These are phyloP conservation scores for Dendrocalamus sinicus DNA, from an alignment of 176 grass and related monocot species.

Conservation along the genomic window DNA sequence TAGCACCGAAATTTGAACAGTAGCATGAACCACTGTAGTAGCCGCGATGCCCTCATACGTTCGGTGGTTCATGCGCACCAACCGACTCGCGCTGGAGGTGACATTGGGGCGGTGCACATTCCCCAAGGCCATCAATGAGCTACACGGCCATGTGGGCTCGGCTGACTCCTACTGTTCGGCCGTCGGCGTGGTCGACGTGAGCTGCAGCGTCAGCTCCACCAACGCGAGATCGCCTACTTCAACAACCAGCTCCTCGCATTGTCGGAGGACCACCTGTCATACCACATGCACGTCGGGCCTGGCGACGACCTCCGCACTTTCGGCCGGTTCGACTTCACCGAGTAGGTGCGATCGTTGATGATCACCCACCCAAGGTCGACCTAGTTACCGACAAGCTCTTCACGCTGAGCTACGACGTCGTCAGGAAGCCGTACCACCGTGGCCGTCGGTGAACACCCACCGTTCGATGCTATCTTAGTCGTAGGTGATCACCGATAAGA, in stretches of 20 bases:
- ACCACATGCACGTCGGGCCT: constrained; percentile 34
- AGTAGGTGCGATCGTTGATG: constrained; percentile 45
- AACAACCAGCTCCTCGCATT: constrained; percentile 55
- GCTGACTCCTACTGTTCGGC: background rate
- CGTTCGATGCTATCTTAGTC: too few species aligned
- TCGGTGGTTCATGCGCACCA: constrained; percentile 47
- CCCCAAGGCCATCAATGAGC: constrained; percentile 80
- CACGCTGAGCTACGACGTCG: constrained; percentile 59
- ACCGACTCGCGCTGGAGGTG: constrained; percentile 43
- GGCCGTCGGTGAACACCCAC: too few species aligned
- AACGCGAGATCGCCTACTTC: constrained; percentile 64
- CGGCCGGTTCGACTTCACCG: constrained; percentile 45
- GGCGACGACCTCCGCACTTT: constrained; percentile 41
- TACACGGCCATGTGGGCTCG: constrained; percentile 52
- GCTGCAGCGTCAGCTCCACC: constrained; percentile 42
- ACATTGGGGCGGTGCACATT: constrained; percentile 44
- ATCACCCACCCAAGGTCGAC: constrained; percentile 60
- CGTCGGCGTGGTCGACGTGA: constrained; percentile 40
- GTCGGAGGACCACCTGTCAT: constrained; percentile 61
- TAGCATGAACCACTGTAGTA: too few species aligned
- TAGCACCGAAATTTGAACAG: too few species aligned
- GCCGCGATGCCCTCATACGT: constrained; percentile 31
- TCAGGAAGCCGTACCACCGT: background rate
- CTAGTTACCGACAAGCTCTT: constrained; percentile 51
- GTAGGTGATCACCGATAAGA: too few species aligned